Evolutionary conservation across 305 asterid genomes (phyloP).

Genomic region (Coffea humblotiana): DNA sequence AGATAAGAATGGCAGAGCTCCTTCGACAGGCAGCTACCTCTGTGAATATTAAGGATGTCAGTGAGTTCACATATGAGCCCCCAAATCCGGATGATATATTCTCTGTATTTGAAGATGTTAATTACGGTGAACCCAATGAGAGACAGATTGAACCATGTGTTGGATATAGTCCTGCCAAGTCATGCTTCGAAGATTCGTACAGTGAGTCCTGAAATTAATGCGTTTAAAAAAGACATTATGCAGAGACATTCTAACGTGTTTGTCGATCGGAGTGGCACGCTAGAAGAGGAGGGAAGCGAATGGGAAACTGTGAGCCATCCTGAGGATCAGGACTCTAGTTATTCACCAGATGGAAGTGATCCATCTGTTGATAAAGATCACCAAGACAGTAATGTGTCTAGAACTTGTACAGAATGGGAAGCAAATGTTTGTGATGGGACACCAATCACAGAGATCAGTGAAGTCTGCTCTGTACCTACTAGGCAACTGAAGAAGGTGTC

Average conservation of each 20-base stretch:
- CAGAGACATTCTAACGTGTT: conserved; percentile 42
- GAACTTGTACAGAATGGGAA: conserved; percentile 50
- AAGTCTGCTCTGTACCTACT: conserved; percentile 42
- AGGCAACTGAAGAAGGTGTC: conserved; percentile 57
- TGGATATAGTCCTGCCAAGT: conserved; percentile 59
- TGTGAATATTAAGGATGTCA: conserved; percentile 60
- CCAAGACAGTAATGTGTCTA: conserved; percentile 48
- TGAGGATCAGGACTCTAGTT: conserved; percentile 83
- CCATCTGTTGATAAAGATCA: conserved; percentile 42
- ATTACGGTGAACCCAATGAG: conserved; percentile 52
- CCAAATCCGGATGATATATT: conserved; percentile 74
- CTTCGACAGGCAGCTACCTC: conserved; percentile 61
- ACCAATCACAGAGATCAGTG: conserved; percentile 55
- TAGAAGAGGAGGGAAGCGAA: conserved; percentile 87
- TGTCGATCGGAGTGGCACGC: conserved; percentile 50
- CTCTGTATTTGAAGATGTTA: conserved; percentile 66
- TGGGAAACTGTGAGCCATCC: conserved; percentile 98
- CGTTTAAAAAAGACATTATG: conserved; percentile 34
- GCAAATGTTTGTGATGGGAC: conserved; percentile 45
- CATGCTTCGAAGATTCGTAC: conserved; percentile 53
- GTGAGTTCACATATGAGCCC: conserved; percentile 78
- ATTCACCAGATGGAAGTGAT: conserved; percentile 72
- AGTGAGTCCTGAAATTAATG: conserved; percentile 51
- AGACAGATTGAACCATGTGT: conserved; percentile 51
- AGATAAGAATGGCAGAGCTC: conserved; percentile 57